Evolutionary conservation across 345 rosid species (phyloP), one percentile per base, ranked within the genome.

Genomic region (Carallia brachiata): DNA sequence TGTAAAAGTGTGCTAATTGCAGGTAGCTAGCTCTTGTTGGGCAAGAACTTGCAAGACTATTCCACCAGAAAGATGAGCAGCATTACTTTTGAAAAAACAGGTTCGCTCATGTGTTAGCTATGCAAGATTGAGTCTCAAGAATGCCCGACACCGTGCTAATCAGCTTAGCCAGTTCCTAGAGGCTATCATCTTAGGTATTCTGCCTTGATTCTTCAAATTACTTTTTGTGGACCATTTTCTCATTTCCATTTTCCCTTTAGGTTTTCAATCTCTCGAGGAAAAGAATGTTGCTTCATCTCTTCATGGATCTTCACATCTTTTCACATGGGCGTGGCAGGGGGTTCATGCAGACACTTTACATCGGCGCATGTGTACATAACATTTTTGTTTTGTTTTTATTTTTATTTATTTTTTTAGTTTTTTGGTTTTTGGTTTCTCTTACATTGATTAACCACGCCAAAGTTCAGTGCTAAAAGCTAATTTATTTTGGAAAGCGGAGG

Each of bases 21-120:
- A 94, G 95, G 90, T 77, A 53, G 69, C 77, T 69, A 75, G 54
- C 54, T 78, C 91, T 23, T 91, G 97, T 75, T 94, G 97, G 98
- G 87, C 86, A 52, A 85, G 92, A 77, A 73, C 73, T 69, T 75
- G 84, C 79, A 86, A 70, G 78, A 62, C 78, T 37, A 75, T 65
- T 65, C 63, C 82, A 54, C 80, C 77, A 18, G 86, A 80, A 74
- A 71, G 82, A 75, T 78, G 81, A 82, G 59, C 36, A 36, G 17
- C 60, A 56, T 19, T 56, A 36, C n/a, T 13, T 31, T 50, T 9
- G 44, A 53, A 10, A 44, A 44, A 40, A 52, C 17, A 55, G 40
- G 62, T 56, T 23, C 5, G 6, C 19, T 1, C 53, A 15, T n/a
- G 36, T 50, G 16, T 16, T 60, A 37, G 34, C 50, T 12, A 10